Conservation (phyloP, 1,284 basidiomycete species). For the Moesziomyces globuligerus region DNA sequence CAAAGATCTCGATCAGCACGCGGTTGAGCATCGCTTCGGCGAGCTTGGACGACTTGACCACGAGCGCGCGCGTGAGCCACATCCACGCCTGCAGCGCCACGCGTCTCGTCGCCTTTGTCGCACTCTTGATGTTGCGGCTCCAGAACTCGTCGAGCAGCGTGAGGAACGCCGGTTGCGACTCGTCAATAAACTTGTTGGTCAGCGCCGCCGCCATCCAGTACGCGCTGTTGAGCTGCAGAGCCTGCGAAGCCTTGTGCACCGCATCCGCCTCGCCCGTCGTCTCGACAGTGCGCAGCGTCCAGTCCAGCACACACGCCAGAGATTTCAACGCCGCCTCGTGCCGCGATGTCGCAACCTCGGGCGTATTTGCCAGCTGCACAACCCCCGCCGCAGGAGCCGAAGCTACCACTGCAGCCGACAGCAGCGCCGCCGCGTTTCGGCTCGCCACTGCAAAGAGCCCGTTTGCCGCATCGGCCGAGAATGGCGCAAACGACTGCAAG, state of each 20-base stretch:
- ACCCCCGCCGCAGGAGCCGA: constrained; percentile 19
- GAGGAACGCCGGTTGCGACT: constrained; percentile 27
- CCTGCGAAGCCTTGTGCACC: constrained; percentile 3
- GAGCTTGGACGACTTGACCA: constrained; percentile 44
- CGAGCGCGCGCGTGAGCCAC: constrained; percentile 53
- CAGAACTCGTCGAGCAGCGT: constrained; percentile 49
- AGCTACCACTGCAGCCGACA: constrained; percentile 37
- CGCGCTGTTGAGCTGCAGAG: constrained; percentile 31
- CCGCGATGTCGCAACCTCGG: constrained; percentile 1
- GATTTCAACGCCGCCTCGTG: constrained; percentile 23
- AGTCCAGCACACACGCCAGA: constrained; percentile 24
- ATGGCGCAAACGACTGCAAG: background rate
- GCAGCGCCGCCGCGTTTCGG: constrained; percentile 24
- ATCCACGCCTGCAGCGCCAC: constrained; percentile 53
- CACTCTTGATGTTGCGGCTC: constrained; percentile 16
- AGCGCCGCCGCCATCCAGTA: constrained; percentile 20
- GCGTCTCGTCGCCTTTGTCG: background rate
- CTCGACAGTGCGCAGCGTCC: constrained; percentile 14
- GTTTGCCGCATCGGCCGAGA: background rate
- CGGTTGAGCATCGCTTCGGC: constrained; percentile 52
- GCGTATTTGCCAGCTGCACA: background rate
- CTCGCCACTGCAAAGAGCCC: constrained; percentile 3
- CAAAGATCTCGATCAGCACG: constrained; percentile 47
- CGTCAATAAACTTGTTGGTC: constrained; percentile 59
- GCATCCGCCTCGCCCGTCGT: background rate